phyloP scores from a whole-genome alignment of 2,329 filamentous ascomycete species.

The Trichoderma atroviride region DNA sequence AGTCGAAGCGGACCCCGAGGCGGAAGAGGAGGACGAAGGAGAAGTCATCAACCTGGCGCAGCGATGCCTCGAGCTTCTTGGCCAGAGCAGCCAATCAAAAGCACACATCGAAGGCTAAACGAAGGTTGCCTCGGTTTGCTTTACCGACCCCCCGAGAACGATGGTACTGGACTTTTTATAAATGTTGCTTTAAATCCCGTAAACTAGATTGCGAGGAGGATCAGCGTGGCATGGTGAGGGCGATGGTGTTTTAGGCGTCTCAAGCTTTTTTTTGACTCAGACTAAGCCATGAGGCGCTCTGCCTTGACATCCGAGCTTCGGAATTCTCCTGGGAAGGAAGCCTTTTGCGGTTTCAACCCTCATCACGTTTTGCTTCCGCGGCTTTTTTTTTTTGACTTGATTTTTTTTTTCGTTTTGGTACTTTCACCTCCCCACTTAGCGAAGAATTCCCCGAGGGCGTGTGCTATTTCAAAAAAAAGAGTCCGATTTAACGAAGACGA shows the following conservation, averaged over 20 bases:
- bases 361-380: conserved; percentile 30
- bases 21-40: conserved; percentile 85
- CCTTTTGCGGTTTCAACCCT: conserved; percentile 27
- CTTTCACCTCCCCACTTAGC: conserved; percentile 21
- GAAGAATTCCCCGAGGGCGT: conserved; percentile 8
- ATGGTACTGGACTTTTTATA: not conserved
- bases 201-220: conserved; percentile 14
- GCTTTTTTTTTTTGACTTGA: not conserved
- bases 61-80: conserved; percentile 83
- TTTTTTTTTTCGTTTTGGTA: conserved; percentile 22
- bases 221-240: conserved; percentile 27
- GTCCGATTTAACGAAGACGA: conserved; percentile 7
- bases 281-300: conserved; percentile 32
- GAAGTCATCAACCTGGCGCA: conserved; percentile 92
- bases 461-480: conserved; percentile 24
- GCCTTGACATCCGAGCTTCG: conserved; percentile 23
- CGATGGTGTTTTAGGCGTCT: conserved; percentile 40
- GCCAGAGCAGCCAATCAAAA: conserved; percentile 69
- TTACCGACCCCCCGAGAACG: not conserved
- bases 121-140: not conserved
- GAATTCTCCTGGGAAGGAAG: conserved; percentile 25
- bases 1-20: conserved; percentile 83
- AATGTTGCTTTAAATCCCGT: conserved; percentile 6
- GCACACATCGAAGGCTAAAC: conserved; percentile 76
- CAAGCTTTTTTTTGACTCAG: conserved; percentile 34